Conservation (phyloP, 169 alveolate species). For the Eimeria sp. region DNA sequence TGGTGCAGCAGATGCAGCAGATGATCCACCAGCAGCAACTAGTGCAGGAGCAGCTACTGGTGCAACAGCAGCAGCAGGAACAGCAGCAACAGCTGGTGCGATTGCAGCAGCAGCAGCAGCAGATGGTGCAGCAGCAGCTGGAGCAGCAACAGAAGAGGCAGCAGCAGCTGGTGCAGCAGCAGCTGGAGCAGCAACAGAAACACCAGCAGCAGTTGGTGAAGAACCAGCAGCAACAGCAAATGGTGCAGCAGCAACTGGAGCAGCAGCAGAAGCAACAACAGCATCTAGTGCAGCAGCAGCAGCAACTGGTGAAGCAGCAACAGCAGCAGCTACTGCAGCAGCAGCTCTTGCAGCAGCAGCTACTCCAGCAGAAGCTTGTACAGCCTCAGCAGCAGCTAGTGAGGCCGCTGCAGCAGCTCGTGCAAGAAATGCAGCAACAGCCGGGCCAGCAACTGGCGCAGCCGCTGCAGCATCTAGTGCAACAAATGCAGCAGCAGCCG, state of each 20-base stretch:
- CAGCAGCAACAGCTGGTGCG: background rate
- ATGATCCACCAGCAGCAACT: background rate
- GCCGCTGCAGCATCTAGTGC: too few species aligned
- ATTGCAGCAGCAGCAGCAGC: background rate
- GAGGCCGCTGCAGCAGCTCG: background rate
- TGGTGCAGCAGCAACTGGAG: too few species aligned
- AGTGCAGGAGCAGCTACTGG: background rate
- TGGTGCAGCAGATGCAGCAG: background rate
- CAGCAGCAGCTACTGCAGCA: conserved; percentile 17
- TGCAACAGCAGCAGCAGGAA: background rate
- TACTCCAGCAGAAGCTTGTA: too few species aligned
- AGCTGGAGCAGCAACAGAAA: background rate
- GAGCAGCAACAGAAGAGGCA: background rate
- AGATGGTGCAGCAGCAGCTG: background rate
- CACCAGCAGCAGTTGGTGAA: background rate
- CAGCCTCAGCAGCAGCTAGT: conserved; percentile 21
- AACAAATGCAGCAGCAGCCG: too few species aligned
- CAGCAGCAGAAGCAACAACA: too few species aligned
- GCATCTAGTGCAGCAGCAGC: too few species aligned
- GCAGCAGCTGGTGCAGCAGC: background rate
- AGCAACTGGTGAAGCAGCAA: too few species aligned
- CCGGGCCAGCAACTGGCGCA: too few species aligned
- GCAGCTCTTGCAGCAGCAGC: background rate
- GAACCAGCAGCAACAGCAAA: too few species aligned
- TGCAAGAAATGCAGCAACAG: too few species aligned